Percentiles rank a stretch among this genome's conserved stretches.
Conservation (phyloP, 2,329 filamentous ascomycete genomes). For the Fusarium papillatum region DNA sequence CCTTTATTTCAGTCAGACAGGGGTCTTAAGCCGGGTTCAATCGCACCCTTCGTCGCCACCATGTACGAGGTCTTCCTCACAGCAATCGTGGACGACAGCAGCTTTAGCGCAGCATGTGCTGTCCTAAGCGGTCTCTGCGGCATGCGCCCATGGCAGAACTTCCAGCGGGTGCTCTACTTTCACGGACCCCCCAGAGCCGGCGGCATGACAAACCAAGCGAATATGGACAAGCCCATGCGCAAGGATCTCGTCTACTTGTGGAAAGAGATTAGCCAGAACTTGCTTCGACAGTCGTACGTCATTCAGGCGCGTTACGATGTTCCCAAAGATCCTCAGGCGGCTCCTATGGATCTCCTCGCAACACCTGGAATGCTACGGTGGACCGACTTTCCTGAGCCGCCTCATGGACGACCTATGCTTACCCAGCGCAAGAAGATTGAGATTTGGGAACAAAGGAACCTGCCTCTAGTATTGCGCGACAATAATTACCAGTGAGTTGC, state of each 20-base stretch:
- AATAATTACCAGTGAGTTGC: constrained; percentile 64
- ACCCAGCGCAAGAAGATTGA: constrained; percentile 69
- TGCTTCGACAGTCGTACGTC: constrained; percentile 69
- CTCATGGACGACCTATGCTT: constrained; percentile 58
- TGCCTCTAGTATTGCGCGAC: constrained; percentile 63
- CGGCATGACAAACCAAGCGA: constrained; percentile 59
- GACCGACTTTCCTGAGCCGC: constrained; percentile 72
- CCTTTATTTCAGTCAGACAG: neutral
- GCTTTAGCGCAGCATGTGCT: constrained; percentile 62
- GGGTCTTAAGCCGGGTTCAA: neutral
- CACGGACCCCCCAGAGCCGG: constrained; percentile 60
- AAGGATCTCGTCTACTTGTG: constrained; percentile 58
- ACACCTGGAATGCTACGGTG: constrained; percentile 66
- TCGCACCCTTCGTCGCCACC: neutral
- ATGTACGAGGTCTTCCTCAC: constrained; percentile 72
- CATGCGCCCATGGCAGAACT: constrained; percentile 64
- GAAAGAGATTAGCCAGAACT: constrained; percentile 67
- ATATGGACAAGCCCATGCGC: constrained; percentile 54
- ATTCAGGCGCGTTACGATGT: constrained; percentile 69
- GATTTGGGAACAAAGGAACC: constrained; percentile 64
- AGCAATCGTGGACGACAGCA: constrained; percentile 62
- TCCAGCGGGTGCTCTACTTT: constrained; percentile 68
- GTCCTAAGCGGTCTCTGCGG: constrained; percentile 70
- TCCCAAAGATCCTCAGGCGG: constrained; percentile 57
- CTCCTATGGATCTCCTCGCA: constrained; percentile 55